Evolutionary conservation across 1,139 yeast species (phyloP), one percentile per base, ranked within the genome.

Genomic region (Suhomyces yuchorum): DNA sequence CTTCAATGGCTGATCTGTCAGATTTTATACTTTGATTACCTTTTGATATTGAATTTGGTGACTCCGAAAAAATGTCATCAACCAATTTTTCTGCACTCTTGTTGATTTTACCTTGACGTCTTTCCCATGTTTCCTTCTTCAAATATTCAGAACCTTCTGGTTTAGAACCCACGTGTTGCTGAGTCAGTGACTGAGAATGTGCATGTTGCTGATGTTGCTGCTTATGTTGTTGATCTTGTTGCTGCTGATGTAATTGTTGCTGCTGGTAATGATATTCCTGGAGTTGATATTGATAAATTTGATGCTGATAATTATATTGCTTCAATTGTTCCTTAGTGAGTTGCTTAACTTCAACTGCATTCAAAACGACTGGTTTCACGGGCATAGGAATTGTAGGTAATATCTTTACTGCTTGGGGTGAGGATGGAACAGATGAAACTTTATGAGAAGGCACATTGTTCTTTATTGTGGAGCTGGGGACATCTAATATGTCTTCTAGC

Each of bases 101-200:
- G 42, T 62, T 63, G 28, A 59, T 55, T 3, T 48, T 42, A 1
- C 52, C 38, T 8, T 52, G 52, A 42, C 50, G 59, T 37, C 52
- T 56, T 51, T 70, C 69, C 78, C 78, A 73, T 0, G 77, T 75
- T 49, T 73, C 78, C 42, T 66, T 67, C 44, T 56, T 61, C 30
- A 65, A 68, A 37, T 65, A 65, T 18, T 63, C 66, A 7, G 62
- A 49, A 6, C 44, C 48, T 34, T 51, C 52, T n/a, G 38, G 36
- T 12, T 38, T 34, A 12, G 39, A 11, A 8, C 20, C n/a, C 22
- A n/a, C 12, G 9, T 14, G 12, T 38, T 46, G 35, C 8, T 22
- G 41, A 11, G 28, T n/a, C 9, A 12, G 35, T 35, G 42, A 46
- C 2, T 34, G 22, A 19, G 43, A 32, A 3, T 18, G 36, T 3